phyloP scores from a whole-genome alignment of 2,329 filamentous ascomycete genomes.

The Curvularia sp. region DNA sequence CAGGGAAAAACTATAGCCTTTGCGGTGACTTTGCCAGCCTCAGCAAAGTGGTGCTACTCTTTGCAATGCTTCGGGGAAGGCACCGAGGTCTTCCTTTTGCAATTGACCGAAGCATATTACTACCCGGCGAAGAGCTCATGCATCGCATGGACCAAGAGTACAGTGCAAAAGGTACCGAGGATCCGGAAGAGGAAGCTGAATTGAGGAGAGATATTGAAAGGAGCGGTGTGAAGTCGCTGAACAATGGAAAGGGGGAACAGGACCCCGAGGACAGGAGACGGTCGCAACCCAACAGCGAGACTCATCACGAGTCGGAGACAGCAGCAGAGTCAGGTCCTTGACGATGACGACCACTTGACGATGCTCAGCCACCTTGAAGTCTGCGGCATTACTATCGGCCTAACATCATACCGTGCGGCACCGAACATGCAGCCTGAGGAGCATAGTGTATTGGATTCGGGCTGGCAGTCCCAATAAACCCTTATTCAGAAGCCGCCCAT shows the following conservation, averaged over 20 bases:
- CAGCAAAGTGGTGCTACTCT: constrained; percentile 65
- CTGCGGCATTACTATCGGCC: constrained; percentile 11
- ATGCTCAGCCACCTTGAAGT: neutral
- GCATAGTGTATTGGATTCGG: constrained; percentile 1
- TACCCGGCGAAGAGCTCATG: constrained; percentile 46
- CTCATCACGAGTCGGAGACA: constrained; percentile 2
- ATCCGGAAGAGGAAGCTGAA: constrained; percentile 25
- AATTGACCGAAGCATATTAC: constrained; percentile 41
- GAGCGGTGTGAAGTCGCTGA: constrained; percentile 17
- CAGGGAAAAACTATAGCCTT: constrained; percentile 62
- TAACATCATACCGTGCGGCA: constrained; percentile 3
- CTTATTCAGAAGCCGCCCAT: neutral
- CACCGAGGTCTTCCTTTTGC: constrained; percentile 41
- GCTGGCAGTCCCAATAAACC: neutral
- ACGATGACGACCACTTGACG: constrained; percentile 7
- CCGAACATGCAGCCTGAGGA: constrained; percentile 4
- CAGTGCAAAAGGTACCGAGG: constrained; percentile 24
- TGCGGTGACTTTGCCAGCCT: constrained; percentile 61
- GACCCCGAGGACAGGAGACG: constrained; percentile 18
- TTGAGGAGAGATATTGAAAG: constrained; percentile 25
- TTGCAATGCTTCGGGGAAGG: constrained; percentile 59
- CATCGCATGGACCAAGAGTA: constrained; percentile 43
- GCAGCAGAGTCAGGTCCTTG: constrained; percentile 9
- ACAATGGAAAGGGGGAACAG: constrained; percentile 21
- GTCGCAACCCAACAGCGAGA: constrained; percentile 7